Evolutionary conservation across 768 basidiomycete species (phyloP), one percentile per base, ranked within the genome.

Genomic region (Steccherinum ochraceum): DNA sequence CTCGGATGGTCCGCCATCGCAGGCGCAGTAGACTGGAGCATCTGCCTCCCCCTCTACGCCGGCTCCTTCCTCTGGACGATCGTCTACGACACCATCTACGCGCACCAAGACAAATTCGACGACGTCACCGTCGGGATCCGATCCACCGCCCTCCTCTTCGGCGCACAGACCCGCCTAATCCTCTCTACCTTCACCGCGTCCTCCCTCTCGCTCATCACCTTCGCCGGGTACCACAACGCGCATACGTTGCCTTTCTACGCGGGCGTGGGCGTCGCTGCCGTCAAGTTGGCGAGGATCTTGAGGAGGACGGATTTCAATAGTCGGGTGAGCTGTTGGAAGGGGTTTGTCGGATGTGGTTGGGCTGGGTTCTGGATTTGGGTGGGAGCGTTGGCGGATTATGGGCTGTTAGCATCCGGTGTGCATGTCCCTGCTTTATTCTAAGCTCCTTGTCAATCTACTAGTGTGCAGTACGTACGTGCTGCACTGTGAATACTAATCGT

Each of bases 41-140:
- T 94, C 40, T 90, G 88, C 40, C 68, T 89, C 7, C 92, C 96
- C 2, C 76, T 99, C 12, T 98, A 97, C 61, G 84, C 86, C 1
- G 92, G 94, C 5, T 89, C 91, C 20, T 70, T 93, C 23, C 82
- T 83, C 60, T 98, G 94, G 93, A 94, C 94, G 45, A 77, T 99
- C 41, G 89, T 96, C 1, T 99, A 98, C 63, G 96, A 99, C 60
- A 95, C 86, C 45, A 93, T 98, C 57, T 98, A 98, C 61, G 96
- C 96, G 2, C 96, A 99, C 66, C 64, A 96, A 89, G 96, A 99
- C 70, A 99, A 98, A 71, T 62, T 55, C 13, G 96, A 99, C 71
- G 96, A 99, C 61, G 73, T 89, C 46, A 72, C 78, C 40, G 90
- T 80, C 20, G 92, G 90, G 27, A 94, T 99, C 64, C 89, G 85